Percentiles rank a stretch among this genome's conserved stretches.
These are phyloP conservation scores for Plasmodium billcollinsi DNA, from an alignment of 169 alveolate species.

Conservation along the genomic window DNA sequence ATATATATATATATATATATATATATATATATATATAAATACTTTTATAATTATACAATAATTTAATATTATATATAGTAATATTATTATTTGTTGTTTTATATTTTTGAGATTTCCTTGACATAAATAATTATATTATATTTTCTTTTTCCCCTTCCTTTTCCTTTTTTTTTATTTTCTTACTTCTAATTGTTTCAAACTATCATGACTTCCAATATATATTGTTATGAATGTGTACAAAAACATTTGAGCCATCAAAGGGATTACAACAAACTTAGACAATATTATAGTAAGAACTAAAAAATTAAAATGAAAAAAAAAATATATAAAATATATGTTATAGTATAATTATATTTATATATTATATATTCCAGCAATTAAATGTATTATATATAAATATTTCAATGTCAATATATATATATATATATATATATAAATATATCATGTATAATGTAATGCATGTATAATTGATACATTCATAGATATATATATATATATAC, in stretches of 20 bases:
- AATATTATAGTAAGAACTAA: constrained; percentile 54
- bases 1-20: too few species aligned
- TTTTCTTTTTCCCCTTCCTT: too few species aligned
- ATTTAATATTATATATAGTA: too few species aligned
- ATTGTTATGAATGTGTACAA: constrained; percentile 73
- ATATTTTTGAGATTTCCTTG: too few species aligned
- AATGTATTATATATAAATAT: neutral
- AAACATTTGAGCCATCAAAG: constrained; percentile 60
- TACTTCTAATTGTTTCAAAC: constrained; percentile 74
- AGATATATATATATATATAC: neutral
- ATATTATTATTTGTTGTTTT: too few species aligned
- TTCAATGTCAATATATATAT: neutral
- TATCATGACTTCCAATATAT: constrained; percentile 75
- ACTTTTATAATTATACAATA: too few species aligned
- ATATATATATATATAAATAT: neutral
- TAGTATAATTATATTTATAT: too few species aligned
- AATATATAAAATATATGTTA: neutral
- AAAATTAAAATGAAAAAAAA: constrained; percentile 5
- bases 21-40: too few species aligned
- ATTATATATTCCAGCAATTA: neutral
- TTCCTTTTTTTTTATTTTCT: neutral
- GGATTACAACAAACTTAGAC: constrained; percentile 68
- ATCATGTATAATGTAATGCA: too few species aligned
- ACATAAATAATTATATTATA: neutral
- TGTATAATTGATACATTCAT: neutral